Conservation (phyloP, 176 grass and related monocot species). For the Oryza meyeriana region DNA sequence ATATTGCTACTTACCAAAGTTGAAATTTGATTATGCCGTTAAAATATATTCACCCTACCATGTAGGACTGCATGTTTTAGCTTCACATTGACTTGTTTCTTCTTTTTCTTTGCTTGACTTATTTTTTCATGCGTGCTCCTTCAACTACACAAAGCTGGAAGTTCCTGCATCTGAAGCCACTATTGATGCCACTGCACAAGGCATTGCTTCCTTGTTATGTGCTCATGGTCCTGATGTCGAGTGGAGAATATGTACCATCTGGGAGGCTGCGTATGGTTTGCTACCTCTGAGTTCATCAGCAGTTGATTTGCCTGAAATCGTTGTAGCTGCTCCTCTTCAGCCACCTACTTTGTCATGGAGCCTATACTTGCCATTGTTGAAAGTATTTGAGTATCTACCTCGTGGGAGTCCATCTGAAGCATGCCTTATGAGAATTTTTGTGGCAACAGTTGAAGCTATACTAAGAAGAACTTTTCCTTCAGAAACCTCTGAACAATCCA, state of each 20-base stretch:
- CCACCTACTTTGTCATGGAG: conserved; percentile 96
- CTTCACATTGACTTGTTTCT: background rate
- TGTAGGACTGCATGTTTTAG: background rate
- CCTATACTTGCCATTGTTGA: conserved; percentile 87
- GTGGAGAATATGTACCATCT: conserved; percentile 99
- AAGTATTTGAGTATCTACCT: conserved; percentile 94
- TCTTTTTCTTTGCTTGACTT: conserved; percentile 16
- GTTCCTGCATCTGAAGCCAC: conserved; percentile 84
- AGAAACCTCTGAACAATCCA: conserved; percentile 53
- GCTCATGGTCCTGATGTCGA: conserved; percentile 99
- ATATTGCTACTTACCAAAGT: background rate
- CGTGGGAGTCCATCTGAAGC: conserved; percentile 98
- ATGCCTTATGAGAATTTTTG: conserved; percentile 98
- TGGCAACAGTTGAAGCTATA: conserved; percentile 98
- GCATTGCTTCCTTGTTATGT: conserved; percentile 93
- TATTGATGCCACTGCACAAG: conserved; percentile 96
- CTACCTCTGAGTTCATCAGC: conserved; percentile 93
- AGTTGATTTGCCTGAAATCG: conserved; percentile 96
- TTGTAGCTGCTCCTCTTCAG: conserved; percentile 88
- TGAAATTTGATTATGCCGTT: background rate
- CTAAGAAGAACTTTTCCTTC: conserved; percentile 87
- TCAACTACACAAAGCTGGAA: conserved; percentile 65
- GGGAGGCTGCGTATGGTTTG: conserved; percentile 99
- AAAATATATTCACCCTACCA: background rate
- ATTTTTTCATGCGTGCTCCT: conserved; percentile 12